These are phyloP conservation scores for Tricholoma bakamatsutake DNA, from an alignment of 768 basidiomycete species.

Conservation along the genomic window DNA sequence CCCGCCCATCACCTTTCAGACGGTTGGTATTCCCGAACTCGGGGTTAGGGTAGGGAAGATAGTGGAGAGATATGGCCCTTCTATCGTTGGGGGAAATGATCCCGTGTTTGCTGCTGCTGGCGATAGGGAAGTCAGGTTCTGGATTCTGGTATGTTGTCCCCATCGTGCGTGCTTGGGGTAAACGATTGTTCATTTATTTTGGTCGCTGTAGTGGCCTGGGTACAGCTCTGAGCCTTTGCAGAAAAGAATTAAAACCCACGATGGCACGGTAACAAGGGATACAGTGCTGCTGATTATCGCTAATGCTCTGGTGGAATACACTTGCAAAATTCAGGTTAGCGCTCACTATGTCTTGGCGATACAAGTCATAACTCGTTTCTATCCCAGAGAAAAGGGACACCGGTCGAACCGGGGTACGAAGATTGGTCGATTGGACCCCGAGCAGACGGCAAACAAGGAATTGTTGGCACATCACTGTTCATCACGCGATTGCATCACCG, in stretches of 20 bases:
- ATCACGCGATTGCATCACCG: slow-evolving; percentile 34
- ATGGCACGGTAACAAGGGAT: slow-evolving; percentile 25
- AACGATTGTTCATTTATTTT: neutral
- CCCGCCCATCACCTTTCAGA: slow-evolving; percentile 26
- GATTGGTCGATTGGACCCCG: slow-evolving; percentile 27
- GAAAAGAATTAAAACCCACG: slow-evolving; percentile 31
- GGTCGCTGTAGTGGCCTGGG: slow-evolving; percentile 40
- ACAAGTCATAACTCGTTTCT: neutral
- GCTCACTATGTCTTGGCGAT: neutral
- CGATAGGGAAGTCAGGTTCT: slow-evolving; percentile 28
- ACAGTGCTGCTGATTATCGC: slow-evolving; percentile 26
- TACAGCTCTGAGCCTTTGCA: slow-evolving; percentile 32
- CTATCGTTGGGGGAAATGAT: slow-evolving; percentile 18
- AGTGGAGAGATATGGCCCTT: slow-evolving; percentile 11
- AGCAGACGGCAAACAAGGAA: slow-evolving; percentile 11
- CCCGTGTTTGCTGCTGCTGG: slow-evolving; percentile 11
- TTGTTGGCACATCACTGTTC: slow-evolving; percentile 26
- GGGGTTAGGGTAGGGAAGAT: slow-evolving; percentile 27
- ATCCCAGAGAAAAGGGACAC: slow-evolving; percentile 19
- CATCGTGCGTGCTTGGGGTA: neutral
- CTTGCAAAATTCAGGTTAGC: slow-evolving; percentile 26
- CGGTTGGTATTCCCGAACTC: slow-evolving; percentile 20
- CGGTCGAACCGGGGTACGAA: slow-evolving; percentile 31
- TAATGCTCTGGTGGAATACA: slow-evolving; percentile 24
- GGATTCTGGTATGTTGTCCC: slow-evolving; percentile 24